phyloP scores from a whole-genome alignment of 202 grass and related monocot species.

The Schoenoplectus triqueter region DNA sequence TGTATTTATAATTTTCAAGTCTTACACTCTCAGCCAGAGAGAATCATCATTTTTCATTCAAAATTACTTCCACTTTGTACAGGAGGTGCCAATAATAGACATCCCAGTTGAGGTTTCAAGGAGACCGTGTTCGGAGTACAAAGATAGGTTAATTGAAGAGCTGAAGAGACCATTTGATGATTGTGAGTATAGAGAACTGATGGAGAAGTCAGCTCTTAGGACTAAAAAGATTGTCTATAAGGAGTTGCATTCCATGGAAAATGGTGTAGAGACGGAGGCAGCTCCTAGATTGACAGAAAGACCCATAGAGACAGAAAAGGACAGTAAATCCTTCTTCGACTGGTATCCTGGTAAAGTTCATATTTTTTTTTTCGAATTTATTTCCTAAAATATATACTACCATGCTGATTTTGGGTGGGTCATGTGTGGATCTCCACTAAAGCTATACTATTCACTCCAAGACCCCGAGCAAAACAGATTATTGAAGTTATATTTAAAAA shows the following conservation, averaged over 20 bases:
- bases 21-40: neutral
- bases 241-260: slow-evolving; percentile 41
- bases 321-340: slow-evolving; percentile 69
- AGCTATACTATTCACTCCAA: too few relatives aligned
- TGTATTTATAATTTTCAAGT: neutral
- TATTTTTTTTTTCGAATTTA: neutral
- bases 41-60: slow-evolving; percentile 6
- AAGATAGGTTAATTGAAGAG: slow-evolving; percentile 54
- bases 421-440: too few relatives aligned
- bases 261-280: neutral
- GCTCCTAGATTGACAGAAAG: slow-evolving; percentile 31
- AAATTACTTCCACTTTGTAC: neutral
- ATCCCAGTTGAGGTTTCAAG: slow-evolving; percentile 54
- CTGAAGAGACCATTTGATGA: slow-evolving; percentile 50
- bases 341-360: slow-evolving; percentile 62
- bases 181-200: slow-evolving; percentile 51
- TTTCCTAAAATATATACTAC: neutral
- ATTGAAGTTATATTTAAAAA: neutral
- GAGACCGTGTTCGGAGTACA: slow-evolving; percentile 61
- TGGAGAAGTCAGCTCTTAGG: slow-evolving; percentile 32
- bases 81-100: slow-evolving; percentile 12
- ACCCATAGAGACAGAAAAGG: slow-evolving; percentile 45
- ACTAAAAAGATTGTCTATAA: slow-evolving; percentile 49
- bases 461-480: too few relatives aligned
- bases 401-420: neutral